Base-by-base conservation (phyloP, 2,329 filamentous ascomycete genomes). In the Paracamarosporium sp. region DNA sequence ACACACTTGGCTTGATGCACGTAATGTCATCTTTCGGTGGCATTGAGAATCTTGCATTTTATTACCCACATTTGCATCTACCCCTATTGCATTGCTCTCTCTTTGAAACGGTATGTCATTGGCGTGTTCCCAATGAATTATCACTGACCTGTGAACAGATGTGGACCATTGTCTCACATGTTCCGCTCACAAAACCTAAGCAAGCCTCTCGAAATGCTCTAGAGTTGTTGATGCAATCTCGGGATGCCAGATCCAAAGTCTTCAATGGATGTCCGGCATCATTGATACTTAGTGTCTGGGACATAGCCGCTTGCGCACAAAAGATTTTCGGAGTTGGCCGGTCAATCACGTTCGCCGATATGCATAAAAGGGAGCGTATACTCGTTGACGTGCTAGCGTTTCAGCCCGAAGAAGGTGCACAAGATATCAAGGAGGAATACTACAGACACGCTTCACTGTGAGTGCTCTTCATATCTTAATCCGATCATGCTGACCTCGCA, bases 11-110 rank as follows among this genome's bases (percentile, higher is more conserved):
- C 2, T 59, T 60, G 9, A 48, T 64, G 22, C 52, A 67, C 5
- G 47, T 69, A 30, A 60, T 67, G 52, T 46, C 53, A 13, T 65
- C 60, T 13, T 55, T 64, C 22, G 67, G 63, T 4, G 67, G 67
- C 13, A 57, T 63, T 20, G 64, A 68, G 33, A 61, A 58, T 30
- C 56, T 69, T 24, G 53, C 51, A n/a, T 55, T 45, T 13, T 57
- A 60, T 40, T 68, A 65, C 45, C 67, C 67, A 12, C 64, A 68
- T 38, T 41, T 69, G n/a, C 60, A 61, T 13, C 47, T 62, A 3
- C 46, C 55, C 5, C 53, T 69, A 5, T 53, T 59, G 11, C 53
- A 62, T 13, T 41, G 44, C 3, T 55, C 56, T 12, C 59, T 63
- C 41, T 62, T 66, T 33, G 63, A 69, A 40, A 64, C 61, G 38